Evolutionary conservation across 1,284 basidiomycete genomes (phyloP).

Genomic region (Sanguinoderma infundibulare): DNA sequence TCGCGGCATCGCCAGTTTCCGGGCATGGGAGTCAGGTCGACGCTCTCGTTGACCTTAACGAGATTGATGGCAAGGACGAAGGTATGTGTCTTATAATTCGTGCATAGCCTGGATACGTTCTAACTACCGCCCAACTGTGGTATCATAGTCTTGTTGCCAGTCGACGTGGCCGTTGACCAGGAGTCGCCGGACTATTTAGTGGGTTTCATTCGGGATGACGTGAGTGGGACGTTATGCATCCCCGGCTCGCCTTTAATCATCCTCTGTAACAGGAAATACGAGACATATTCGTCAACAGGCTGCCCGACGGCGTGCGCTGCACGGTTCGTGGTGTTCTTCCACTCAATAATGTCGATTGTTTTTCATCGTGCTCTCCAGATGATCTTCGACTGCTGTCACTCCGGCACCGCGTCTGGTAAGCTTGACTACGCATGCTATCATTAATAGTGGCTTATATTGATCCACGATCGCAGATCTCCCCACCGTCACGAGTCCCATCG

Average conservation of each 20-base stretch:
- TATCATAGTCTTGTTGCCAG: constrained; percentile 8
- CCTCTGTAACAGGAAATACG: constrained; percentile 16
- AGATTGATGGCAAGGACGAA: constrained; percentile 30
- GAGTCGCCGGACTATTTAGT: background rate
- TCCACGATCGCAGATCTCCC: background rate
- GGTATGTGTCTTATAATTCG: constrained; percentile 4
- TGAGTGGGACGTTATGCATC: constrained; percentile 1
- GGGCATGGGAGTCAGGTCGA: constrained; percentile 29
- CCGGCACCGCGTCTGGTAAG: constrained; percentile 33
- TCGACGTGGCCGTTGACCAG: constrained; percentile 2
- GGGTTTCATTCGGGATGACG: constrained; percentile 22
- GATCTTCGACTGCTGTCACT: constrained; percentile 34
- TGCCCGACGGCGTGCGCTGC: constrained; percentile 22
- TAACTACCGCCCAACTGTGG: background rate
- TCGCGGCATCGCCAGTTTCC: constrained; percentile 26
- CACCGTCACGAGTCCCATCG: background rate
- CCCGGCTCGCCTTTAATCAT: background rate
- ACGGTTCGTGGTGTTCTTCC: constrained; percentile 11
- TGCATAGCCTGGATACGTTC: background rate
- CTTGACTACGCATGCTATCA: background rate
- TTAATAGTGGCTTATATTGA: background rate
- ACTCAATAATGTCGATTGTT: background rate
- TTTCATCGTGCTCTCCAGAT: constrained; percentile 15
- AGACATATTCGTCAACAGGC: constrained; percentile 21
- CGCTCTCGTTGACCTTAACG: constrained; percentile 9